Percentiles rank a stretch among this genome's conserved stretches.
These are phyloP conservation scores for Bretschneidera sinensis DNA, from an alignment of 345 rosid species.

Conservation along the genomic window DNA sequence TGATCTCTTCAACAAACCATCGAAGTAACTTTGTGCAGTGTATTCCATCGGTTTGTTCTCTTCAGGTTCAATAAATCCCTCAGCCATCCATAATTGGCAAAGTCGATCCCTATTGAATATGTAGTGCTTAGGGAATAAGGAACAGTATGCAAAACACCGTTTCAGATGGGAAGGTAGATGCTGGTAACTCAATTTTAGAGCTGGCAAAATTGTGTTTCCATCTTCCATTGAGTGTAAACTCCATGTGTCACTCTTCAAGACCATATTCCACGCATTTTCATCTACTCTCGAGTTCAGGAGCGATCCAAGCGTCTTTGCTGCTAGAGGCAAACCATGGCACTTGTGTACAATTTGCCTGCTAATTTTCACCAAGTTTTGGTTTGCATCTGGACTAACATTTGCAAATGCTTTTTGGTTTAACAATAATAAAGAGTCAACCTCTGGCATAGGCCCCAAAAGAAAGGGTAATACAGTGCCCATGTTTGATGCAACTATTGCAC, in stretches of 20 bases:
- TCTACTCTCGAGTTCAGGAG: slow-evolving; percentile 1
- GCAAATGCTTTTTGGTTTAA: neutral
- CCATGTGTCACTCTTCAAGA: slow-evolving; percentile 2
- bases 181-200: slow-evolving; percentile 21
- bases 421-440: neutral
- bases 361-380: neutral
- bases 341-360: neutral
- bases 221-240: neutral
- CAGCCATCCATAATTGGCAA: slow-evolving; percentile 4
- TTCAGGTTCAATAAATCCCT: neutral
- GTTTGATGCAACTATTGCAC: slow-evolving; percentile 9
- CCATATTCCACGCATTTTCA: neutral
- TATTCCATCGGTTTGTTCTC: neutral
- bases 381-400: neutral
- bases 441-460: neutral
- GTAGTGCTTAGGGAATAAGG: slow-evolving; percentile 19
- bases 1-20: neutral
- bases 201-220: neutral
- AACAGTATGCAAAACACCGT: slow-evolving; percentile 20
- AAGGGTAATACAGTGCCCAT: neutral
- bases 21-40: neutral
- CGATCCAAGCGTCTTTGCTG: neutral
- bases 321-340: slow-evolving; percentile 21
- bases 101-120: neutral
- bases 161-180: slow-evolving; percentile 19